Evolutionary conservation across 805 yeast species (phyloP), one percentile per base, ranked within the genome.

Genomic region (Cyberlindnera bimundalis): DNA sequence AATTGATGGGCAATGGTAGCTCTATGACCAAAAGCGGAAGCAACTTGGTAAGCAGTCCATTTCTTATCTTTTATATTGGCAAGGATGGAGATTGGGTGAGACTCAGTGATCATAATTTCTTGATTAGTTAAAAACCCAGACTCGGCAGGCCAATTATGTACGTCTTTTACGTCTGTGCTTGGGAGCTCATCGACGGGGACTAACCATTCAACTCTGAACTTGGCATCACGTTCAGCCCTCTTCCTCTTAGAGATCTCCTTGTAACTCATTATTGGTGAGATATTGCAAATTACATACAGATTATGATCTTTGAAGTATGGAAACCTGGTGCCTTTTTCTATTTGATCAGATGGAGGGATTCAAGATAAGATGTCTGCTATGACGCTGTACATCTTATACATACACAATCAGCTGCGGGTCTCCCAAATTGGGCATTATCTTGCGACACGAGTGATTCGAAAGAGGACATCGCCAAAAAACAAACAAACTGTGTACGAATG

Each of bases 1-100:
- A 79, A 58, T 49, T 79, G 84, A 46, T 78, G 82, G 0, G 79
- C 79, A 16, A 76, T 59, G 3, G 78, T 68, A 4, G 84, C 76
- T 32, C 84, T 59, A 52, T 79, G 79, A 45, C 78, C 70, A 56
- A 73, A 79, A 1, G 84, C 83, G 8, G 57, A 59, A 1, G 75
- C 62, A 3, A 79, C 79, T 35, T 73, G 68, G 1, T 60, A 56
- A 1, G 81, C 56, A 4, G 66, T 53, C 66, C 67, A 68, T 35
- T 56, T 49, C 33, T 59, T 62, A 2, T 46, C 10, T 31, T 55
- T 60, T 41, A 69, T 62, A 15, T 62, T 61, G 7, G 37, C 44
- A 6, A 63, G 42, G 27, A 52, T 40, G 3, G n/a, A 15, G 3
- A 30, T 19, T 5, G 55, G 54, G 19, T 40, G 37, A 2, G 53